Percentiles rank a stretch among this genome's conserved stretches.
These are phyloP conservation scores for Penicillium sumatraense DNA, from an alignment of 2,329 filamentous ascomycete species.

Conservation along the genomic window DNA sequence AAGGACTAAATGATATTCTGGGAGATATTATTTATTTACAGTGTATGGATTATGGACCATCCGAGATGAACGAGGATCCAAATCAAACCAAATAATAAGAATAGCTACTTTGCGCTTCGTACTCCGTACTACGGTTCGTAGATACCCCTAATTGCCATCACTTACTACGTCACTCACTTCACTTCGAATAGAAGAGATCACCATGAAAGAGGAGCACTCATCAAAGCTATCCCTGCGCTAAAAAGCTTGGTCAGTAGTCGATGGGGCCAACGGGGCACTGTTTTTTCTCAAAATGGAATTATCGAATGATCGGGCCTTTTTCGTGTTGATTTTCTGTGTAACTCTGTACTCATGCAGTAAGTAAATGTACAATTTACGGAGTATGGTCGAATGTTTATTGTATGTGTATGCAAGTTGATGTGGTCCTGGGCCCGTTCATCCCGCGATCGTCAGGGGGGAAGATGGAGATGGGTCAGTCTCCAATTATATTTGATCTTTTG, in stretches of 20 bases:
- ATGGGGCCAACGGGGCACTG: not conserved
- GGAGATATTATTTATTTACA: too few relatives aligned
- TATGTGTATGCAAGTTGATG: not conserved
- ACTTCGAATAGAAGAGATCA: not conserved
- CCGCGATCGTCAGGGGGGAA: constrained; percentile 1
- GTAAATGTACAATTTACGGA: not conserved
- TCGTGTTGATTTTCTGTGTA: too few relatives aligned
- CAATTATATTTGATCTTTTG: not conserved
- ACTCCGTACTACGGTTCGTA: too few relatives aligned
- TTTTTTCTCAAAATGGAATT: not conserved
- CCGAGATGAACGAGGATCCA: too few relatives aligned
- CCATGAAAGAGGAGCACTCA: not conserved
- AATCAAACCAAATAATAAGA: too few relatives aligned
- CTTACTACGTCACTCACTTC: not conserved
- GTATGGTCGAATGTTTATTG: not conserved
- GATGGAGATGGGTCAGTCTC: too few relatives aligned
- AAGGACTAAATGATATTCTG: too few relatives aligned
- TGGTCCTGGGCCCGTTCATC: not conserved
- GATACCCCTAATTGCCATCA: too few relatives aligned
- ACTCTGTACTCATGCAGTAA: not conserved
- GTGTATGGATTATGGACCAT: too few relatives aligned
- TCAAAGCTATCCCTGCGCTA: not conserved
- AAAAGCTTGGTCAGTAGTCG: constrained; percentile 2
- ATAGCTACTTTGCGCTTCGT: too few relatives aligned
- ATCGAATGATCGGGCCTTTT: not conserved